Percentiles rank a stretch among this genome's conserved stretches.
phyloP scores from a whole-genome alignment of 164 flowering plant genomes.

The Houttuynia cordata region DNA sequence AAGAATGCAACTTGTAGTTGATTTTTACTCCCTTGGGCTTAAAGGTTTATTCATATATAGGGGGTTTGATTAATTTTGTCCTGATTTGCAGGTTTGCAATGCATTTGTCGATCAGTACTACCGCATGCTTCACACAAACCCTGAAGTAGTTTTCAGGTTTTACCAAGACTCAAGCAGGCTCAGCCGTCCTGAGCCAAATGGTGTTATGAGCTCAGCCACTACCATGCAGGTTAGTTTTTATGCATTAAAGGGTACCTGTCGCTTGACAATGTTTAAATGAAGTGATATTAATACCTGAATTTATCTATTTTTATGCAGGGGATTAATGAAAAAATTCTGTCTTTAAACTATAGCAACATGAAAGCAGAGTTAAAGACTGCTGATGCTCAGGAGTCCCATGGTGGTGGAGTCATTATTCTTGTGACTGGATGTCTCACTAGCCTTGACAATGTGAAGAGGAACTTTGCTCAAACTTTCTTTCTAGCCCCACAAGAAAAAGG shows the following conservation, averaged over 20 bases:
- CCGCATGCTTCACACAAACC: slow-evolving; percentile 51
- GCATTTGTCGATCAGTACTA: slow-evolving; percentile 74
- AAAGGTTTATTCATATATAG: too few species aligned
- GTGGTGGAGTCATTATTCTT: slow-evolving; percentile 53
- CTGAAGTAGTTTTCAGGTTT: slow-evolving; percentile 47
- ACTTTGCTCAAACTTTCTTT: slow-evolving; percentile 59
- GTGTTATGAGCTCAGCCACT: slow-evolving; percentile 44
- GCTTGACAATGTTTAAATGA: too few species aligned
- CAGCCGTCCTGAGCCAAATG: slow-evolving; percentile 49
- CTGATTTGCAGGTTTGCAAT: slow-evolving; percentile 27
- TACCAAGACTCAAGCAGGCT: slow-evolving; percentile 54
- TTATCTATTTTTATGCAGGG: slow-evolving; percentile 7
- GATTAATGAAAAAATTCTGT: slow-evolving; percentile 19
- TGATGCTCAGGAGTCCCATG: slow-evolving; percentile 58
- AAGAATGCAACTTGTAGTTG: too few species aligned
- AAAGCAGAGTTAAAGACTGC: slow-evolving; percentile 50
- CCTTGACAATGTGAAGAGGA: slow-evolving; percentile 25
- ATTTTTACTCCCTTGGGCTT: too few species aligned
- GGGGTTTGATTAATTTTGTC: neutral
- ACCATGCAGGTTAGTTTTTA: slow-evolving; percentile 40
- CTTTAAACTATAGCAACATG: slow-evolving; percentile 9
- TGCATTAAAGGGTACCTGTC: neutral
- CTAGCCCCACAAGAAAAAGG: slow-evolving; percentile 47
- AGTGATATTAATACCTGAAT: neutral
- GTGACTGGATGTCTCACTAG: slow-evolving; percentile 58